Conservation (phyloP, 495 filamentous ascomycete genomes). For the Penicillium maclennaniae region DNA sequence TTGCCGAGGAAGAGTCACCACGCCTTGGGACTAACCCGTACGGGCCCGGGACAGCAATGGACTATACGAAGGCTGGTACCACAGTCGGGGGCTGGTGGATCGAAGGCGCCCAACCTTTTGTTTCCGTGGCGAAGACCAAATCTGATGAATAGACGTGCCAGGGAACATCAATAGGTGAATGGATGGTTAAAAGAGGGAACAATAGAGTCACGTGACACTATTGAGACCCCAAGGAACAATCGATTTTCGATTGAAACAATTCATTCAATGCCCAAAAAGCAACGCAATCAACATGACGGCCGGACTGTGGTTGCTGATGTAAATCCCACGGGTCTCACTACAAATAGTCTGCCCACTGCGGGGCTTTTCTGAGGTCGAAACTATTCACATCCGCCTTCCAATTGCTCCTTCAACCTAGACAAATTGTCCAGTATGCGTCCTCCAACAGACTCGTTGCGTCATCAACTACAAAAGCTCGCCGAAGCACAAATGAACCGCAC, state of each 20-base stretch:
- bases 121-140: constrained; percentile 14
- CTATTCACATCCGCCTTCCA: background rate
- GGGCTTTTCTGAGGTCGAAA: background rate
- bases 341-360: background rate
- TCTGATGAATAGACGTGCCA: background rate
- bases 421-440: background rate
- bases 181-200: background rate
- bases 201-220: constrained; percentile 5
- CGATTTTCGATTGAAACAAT: background rate
- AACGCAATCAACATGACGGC: background rate
- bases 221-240: constrained; percentile 6
- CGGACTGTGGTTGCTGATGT: background rate
- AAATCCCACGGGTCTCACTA: background rate
- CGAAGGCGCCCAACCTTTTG: constrained; percentile 18
- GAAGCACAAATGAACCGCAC: constrained; percentile 14
- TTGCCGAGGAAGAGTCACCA: constrained; percentile 15
- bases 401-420: background rate
- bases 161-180: background rate
- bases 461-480: constrained; percentile 23
- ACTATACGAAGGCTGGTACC: constrained; percentile 22
- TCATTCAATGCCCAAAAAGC: background rate
- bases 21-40: constrained; percentile 11
- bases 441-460: constrained; percentile 21
- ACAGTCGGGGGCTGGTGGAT: constrained; percentile 20
- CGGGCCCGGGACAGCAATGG: constrained; percentile 18